A percentile compares a stretch with the other conserved stretches of the same genome.
These are phyloP conservation scores for Backusella luteola DNA, from an alignment of 192 early-diverging fungal genomes.

Conservation along the genomic window DNA sequence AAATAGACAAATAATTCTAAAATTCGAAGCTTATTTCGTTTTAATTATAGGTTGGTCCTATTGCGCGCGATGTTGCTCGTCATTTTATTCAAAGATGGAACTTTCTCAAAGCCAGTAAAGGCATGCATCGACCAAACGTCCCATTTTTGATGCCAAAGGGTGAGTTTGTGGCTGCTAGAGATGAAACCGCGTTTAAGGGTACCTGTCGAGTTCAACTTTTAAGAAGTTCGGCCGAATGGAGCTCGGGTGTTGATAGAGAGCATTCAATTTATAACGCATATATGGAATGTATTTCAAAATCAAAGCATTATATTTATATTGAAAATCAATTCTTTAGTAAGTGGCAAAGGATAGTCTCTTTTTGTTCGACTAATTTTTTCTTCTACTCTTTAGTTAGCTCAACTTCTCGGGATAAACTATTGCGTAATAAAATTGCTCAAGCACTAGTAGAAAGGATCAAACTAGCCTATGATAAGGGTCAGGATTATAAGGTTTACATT, in stretches of 20 bases:
- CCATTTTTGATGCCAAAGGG: constrained; percentile 73
- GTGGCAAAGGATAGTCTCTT: background rate
- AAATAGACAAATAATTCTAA: background rate
- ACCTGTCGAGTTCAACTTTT: constrained; percentile 65
- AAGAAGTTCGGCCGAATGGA: constrained; percentile 67
- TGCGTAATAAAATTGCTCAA: constrained; percentile 36
- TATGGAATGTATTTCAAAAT: constrained; percentile 29
- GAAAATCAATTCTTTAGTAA: constrained; percentile 94
- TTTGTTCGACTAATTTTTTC: background rate
- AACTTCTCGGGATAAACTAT: constrained; percentile 18
- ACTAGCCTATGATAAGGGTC: constrained; percentile 58
- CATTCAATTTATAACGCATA: constrained; percentile 84
- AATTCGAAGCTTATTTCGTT: background rate
- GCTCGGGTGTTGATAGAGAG: constrained; percentile 57
- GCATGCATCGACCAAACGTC: constrained; percentile 77
- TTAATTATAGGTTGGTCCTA: constrained; percentile 55
- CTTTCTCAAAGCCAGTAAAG: constrained; percentile 73
- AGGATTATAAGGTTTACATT: constrained; percentile 61
- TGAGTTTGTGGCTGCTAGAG: constrained; percentile 62
- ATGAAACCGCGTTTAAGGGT: constrained; percentile 58
- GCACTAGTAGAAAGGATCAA: constrained; percentile 73
- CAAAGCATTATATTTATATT: constrained; percentile 71
- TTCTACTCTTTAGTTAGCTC: constrained; percentile 10
- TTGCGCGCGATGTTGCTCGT: constrained; percentile 80
- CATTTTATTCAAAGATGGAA: constrained; percentile 93